phyloP scores from a whole-genome alignment of 495 filamentous ascomycete genomes.

The Pseudoneurospora amorphoporcata region DNA sequence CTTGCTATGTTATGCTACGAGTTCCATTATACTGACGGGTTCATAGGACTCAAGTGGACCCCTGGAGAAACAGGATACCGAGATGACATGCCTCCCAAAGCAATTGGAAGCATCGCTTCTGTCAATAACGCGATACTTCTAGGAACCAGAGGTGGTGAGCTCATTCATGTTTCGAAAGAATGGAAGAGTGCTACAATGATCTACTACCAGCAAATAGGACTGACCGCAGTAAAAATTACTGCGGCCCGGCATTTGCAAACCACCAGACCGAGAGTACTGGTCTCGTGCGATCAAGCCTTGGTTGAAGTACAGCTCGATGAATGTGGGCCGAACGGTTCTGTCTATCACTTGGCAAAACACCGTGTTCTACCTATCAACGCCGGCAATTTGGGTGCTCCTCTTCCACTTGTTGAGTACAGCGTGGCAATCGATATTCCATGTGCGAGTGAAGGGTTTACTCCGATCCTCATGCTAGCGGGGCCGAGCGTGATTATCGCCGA shows the following conservation, averaged over 20 bases:
- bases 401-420: constrained; percentile 20
- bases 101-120: constrained; percentile 27
- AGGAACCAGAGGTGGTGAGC: constrained; percentile 35
- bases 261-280: constrained; percentile 9
- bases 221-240: constrained; percentile 13
- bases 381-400: constrained; percentile 18
- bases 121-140: constrained; percentile 15
- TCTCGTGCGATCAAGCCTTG: constrained; percentile 20
- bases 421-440: constrained; percentile 21
- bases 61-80: not conserved
- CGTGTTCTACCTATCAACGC: constrained; percentile 33
- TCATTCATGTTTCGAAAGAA: constrained; percentile 23
- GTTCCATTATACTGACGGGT: not conserved
- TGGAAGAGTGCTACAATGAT: not conserved
- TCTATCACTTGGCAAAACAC: constrained; percentile 8
- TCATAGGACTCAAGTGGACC: constrained; percentile 1
- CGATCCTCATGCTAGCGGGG: constrained; percentile 32
- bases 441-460: constrained; percentile 11
- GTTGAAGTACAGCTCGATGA: not conserved
- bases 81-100: constrained; percentile 9
- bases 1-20: not conserved
- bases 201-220: constrained; percentile 18
- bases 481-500: constrained; percentile 39
- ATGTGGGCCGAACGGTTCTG: not conserved
- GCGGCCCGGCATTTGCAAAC: not conserved